Base-by-base conservation (phyloP, 1,284 basidiomycete genomes). In the Porogramme epimiltina region DNA sequence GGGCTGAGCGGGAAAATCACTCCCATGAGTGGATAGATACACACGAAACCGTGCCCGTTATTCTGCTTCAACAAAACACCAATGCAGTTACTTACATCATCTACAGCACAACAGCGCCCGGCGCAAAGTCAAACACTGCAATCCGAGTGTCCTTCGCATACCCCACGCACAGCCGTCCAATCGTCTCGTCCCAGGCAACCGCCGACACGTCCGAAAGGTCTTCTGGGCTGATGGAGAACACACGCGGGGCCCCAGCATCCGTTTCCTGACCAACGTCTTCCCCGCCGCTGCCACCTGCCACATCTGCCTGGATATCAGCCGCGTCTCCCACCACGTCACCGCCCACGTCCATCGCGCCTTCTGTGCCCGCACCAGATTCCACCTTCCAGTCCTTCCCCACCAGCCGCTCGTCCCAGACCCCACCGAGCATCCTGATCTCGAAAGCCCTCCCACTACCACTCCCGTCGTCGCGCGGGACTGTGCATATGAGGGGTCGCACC, bases 401-500 rank as follows among this genome's bases (percentile, higher is more conserved):
- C 23, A 48, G 39, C 40, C n/a, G 38, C 28, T 51, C 49, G 22
- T 51, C 55, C 56, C 51, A 58, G 9, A 55, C 25, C 33, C 37
- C 46, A 10, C 42, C 51, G 4, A 60, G 49, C 40, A 23, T 23
- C 36, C 39, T 34, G 55, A 43, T 51, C 37, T 31, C 33, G 42
- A 37, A 61, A 47, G 6, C 24, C 42, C 40, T 16, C 9, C n/a
- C 9, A 13, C 13, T 18, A 6, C 5, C 34, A 16, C 6, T 16
- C 34, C 34, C 34, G 8, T 37, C 34, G 13, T 20, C 23, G 39
- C 33, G 34, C 13, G 58, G 50, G 3, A 74, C 67, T 23, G 70
- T 71, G 58, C 77, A 82, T 19, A 81, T 58, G 23, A 84, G 60
- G 16, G 79, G 73, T 11, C 80, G 77, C 43, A 70, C 70, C 10